Base-by-base conservation (phyloP, 371 early-diverging fungal genomes). In the Thermomucor indicae-seudaticae region DNA sequence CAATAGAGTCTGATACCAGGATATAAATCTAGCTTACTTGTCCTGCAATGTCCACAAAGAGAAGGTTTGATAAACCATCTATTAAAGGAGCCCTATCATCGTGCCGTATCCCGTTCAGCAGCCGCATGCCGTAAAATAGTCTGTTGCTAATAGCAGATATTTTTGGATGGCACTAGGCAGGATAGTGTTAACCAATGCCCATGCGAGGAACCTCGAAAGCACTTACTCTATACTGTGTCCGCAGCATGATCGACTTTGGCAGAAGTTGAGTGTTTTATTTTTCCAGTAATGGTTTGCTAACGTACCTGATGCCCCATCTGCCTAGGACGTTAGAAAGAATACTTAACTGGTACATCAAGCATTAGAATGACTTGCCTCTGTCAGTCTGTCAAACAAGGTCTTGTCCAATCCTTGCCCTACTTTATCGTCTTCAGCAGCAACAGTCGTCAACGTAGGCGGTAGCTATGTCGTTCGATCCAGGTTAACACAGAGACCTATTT, bases 221-320 rank as follows among this genome's bases (percentile, higher is more conserved):
- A 55, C 67, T 67, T 72, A 85, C 84, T 53, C 97, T 79, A 62
- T 96, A 97, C 55, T 96, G 97, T 6, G 88, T 86, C 4, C 82
- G 66, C 22, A 96, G 76, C 59, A 91, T 67, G 32, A 81, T 76
- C 2, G 91, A 85, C 54, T 59, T 34, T 14, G 48, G 20, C 2
- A 44, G 4, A 7, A 31, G 4, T 4, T 27, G 3, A 41, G 25
- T 38, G 35, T 22, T 34, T 16, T 34, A 12, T 14, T 47, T 5
- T 7, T 43, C 23, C 6, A 22, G n/a, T n/a, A 11, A 41, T 1
- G 20, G 28, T 22, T 17, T n/a, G 8, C 14, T 7, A 16, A 20
- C 42, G 40, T 65, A 65, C 65, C 46, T 60, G 51, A 42, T 62
- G 47, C 4, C 64, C 67, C 39, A 67, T 53, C 56, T 58, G 53